Conservation (phyloP, 331 rosid genomes). For the Erythrophleum ivorense region DNA sequence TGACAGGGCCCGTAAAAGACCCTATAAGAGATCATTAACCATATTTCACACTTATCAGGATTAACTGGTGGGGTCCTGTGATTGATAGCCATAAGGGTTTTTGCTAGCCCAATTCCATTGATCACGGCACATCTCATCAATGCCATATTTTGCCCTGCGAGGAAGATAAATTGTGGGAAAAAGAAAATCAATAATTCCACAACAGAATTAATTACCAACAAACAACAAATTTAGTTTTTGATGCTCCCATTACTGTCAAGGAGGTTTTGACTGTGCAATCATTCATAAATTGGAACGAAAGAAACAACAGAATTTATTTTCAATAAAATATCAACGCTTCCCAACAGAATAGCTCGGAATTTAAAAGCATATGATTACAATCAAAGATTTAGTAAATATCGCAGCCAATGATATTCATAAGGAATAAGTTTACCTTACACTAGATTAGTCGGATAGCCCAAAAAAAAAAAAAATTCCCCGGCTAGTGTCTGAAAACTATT, state of each 20-base stretch:
- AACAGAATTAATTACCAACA: background rate
- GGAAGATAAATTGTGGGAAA: slow-evolving; percentile 4
- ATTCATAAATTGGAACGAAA: background rate
- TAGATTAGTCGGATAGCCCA: background rate
- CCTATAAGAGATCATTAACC: slow-evolving; percentile 15
- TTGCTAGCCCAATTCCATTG: slow-evolving; percentile 99
- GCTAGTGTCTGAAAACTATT: background rate
- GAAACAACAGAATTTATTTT: too few species aligned
- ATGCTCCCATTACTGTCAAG: background rate
- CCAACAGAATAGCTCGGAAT: too few species aligned
- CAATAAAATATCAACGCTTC: too few species aligned
- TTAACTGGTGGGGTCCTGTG: slow-evolving; percentile 47
- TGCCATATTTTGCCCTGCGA: slow-evolving; percentile 78
- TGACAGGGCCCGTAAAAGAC: slow-evolving; percentile 18
- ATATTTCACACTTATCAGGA: slow-evolving; percentile 12
- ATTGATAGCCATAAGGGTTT: slow-evolving; percentile 86
- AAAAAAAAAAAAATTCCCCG: background rate
- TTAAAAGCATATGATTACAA: background rate
- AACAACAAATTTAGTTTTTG: background rate
- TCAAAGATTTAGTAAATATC: background rate
- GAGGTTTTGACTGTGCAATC: background rate
- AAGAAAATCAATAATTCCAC: background rate
- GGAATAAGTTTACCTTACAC: too few species aligned
- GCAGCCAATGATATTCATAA: background rate
- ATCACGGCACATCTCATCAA: slow-evolving; percentile 86